Percentiles rank a stretch among this genome's conserved stretches.
These are phyloP conservation scores for Microbotryum silenes-acaulis DNA, from an alignment of 1,284 basidiomycete species.

Conservation along the genomic window DNA sequence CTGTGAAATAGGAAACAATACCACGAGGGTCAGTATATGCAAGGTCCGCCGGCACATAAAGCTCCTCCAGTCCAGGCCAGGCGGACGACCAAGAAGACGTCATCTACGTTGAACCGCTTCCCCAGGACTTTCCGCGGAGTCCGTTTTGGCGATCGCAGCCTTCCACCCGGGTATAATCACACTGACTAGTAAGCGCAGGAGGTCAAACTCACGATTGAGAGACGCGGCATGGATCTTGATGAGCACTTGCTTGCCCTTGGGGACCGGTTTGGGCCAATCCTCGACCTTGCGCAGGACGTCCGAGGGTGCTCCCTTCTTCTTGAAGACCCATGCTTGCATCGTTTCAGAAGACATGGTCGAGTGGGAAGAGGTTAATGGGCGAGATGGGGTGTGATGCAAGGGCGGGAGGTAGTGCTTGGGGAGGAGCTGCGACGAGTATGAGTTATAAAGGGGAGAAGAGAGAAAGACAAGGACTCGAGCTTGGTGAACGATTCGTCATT, in stretches of 20 bases:
- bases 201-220: constrained; percentile 12
- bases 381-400: too few species aligned
- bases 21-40: background rate
- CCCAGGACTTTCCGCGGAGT: too few species aligned
- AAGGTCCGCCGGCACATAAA: too few species aligned
- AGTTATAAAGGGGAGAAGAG: too few species aligned
- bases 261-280: constrained; percentile 18
- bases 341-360: background rate
- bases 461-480: too few species aligned
- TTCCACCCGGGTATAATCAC: too few species aligned
- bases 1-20: background rate
- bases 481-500: too few species aligned
- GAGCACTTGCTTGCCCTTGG: constrained; percentile 10
- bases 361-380: background rate
- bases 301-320: constrained; percentile 12
- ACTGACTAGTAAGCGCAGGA: too few species aligned
- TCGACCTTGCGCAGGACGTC: constrained; percentile 26
- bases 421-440: too few species aligned
- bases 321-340: constrained; percentile 29
- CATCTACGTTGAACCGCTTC: background rate
- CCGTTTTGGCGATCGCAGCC: too few species aligned
- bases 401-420: too few species aligned
- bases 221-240: constrained; percentile 19
- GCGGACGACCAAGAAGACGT: background rate
- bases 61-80: background rate